Evolutionary conservation across 768 basidiomycete species (phyloP).

Genomic region (Mycena leptocephala): DNA sequence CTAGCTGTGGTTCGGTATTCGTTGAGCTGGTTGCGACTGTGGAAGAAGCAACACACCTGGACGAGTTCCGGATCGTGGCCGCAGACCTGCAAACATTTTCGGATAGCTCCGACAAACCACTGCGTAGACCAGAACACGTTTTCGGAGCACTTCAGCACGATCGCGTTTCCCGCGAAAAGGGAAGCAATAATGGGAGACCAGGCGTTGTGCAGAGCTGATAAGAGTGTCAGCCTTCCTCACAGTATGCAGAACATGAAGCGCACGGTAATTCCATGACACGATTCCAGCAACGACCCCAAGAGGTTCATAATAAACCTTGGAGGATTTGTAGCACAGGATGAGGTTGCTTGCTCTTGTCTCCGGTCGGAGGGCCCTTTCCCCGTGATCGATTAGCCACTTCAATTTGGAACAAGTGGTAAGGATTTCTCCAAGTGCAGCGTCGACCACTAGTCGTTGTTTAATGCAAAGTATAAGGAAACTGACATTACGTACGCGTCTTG

Average conservation of each 20-base stretch:
- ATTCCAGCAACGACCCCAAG: slow-evolving; percentile 94
- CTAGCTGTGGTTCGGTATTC: slow-evolving; percentile 61
- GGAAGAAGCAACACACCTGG: slow-evolving; percentile 65
- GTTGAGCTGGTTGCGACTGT: slow-evolving; percentile 4
- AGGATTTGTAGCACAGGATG: slow-evolving; percentile 83
- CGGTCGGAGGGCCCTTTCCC: slow-evolving; percentile 83
- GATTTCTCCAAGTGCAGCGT: slow-evolving; percentile 96
- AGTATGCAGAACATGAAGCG: slow-evolving; percentile 18
- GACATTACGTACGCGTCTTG: slow-evolving; percentile 83
- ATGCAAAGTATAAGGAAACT: neutral
- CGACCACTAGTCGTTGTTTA: slow-evolving; percentile 74
- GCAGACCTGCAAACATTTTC: slow-evolving; percentile 82
- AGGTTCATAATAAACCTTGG: slow-evolving; percentile 90
- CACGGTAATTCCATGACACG: slow-evolving; percentile 97
- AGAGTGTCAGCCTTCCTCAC: neutral
- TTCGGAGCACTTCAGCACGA: slow-evolving; percentile 94
- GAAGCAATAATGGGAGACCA: slow-evolving; percentile 95
- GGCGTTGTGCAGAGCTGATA: slow-evolving; percentile 91
- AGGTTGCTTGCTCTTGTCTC: slow-evolving; percentile 79
- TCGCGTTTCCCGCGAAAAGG: slow-evolving; percentile 91
- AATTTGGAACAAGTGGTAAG: slow-evolving; percentile 95
- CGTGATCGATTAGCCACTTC: slow-evolving; percentile 92
- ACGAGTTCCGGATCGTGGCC: slow-evolving; percentile 90
- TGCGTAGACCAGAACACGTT: slow-evolving; percentile 92
- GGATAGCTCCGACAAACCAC: slow-evolving; percentile 88